These are phyloP conservation scores for Mucor velutinosus DNA, from an alignment of 371 early-diverging fungal genomes.

Conservation along the genomic window DNA sequence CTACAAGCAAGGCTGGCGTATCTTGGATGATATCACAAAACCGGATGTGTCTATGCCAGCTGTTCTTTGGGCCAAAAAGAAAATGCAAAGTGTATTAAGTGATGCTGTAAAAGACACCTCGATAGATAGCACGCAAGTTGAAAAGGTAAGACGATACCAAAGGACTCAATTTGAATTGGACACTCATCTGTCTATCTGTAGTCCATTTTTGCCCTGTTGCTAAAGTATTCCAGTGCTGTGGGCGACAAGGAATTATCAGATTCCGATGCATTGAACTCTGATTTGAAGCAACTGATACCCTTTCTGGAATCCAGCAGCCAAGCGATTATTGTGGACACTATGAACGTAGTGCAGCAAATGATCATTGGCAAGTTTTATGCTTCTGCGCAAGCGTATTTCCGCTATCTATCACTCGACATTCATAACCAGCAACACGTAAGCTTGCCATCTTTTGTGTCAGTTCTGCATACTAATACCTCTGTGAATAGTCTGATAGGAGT, in stretches of 20 bases:
- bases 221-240: constrained; percentile 18
- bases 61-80: constrained; percentile 29
- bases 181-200: neutral
- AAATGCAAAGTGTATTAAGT: constrained; percentile 1
- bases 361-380: constrained; percentile 29
- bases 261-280: neutral
- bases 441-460: neutral
- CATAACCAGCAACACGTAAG: constrained; percentile 20
- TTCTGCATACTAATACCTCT: neutral
- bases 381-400: constrained; percentile 39
- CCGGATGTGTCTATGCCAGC: constrained; percentile 23
- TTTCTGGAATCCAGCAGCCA: constrained; percentile 7
- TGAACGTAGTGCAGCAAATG: constrained; percentile 26
- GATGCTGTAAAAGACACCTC: neutral
- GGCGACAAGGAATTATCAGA: constrained; percentile 1
- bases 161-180: too few species aligned
- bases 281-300: constrained; percentile 18
- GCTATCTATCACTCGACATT: constrained; percentile 35
- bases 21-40: constrained; percentile 53
- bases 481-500: neutral
- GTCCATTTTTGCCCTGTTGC: constrained; percentile 12
- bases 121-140: neutral
- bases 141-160: constrained; percentile 21
- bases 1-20: constrained; percentile 64
- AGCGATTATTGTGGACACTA: constrained; percentile 6